Conservation (phyloP, 495 filamentous ascomycete species). For the Hamigera avellanea region DNA sequence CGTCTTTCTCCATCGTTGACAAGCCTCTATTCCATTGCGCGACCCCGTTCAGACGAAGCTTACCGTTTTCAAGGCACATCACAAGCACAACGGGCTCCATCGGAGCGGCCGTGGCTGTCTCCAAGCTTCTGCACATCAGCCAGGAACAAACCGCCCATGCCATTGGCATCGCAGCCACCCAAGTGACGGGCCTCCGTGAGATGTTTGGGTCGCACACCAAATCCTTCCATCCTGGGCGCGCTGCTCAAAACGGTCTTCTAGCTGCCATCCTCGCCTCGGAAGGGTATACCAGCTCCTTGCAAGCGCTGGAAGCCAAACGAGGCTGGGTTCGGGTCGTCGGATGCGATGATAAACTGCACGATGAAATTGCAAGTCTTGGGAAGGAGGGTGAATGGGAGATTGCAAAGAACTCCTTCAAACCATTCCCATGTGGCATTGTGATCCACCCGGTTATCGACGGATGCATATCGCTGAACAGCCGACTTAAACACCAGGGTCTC, state of each 20-base stretch:
- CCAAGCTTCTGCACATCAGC: constrained; percentile 28
- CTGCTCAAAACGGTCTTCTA: constrained; percentile 37
- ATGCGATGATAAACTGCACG: constrained; percentile 6
- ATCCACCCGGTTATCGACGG: constrained; percentile 44
- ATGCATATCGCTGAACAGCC: constrained; percentile 28
- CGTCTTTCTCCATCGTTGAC: no score
- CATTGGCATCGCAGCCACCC: constrained; percentile 40
- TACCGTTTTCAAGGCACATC: constrained; percentile 25
- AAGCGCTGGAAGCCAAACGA: constrained; percentile 39
- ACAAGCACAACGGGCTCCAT: constrained; percentile 40
- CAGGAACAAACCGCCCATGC: constrained; percentile 32
- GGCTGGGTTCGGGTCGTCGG: constrained; percentile 43
- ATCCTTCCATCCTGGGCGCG: constrained; percentile 40
- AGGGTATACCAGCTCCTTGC: constrained; percentile 34
- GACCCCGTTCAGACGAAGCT: no score
- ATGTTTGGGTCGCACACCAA: constrained; percentile 46
- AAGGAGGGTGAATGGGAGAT: constrained; percentile 32
- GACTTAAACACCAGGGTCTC: constrained; percentile 9
- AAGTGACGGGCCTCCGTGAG: constrained; percentile 39
- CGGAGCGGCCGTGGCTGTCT: constrained; percentile 38
- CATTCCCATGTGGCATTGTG: constrained; percentile 46
- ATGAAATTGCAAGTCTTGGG: constrained; percentile 6
- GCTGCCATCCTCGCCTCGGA: constrained; percentile 36
- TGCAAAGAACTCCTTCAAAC: constrained; percentile 41
- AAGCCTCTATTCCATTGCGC: no score